A percentile compares a stretch with the other conserved stretches of the same genome.
phyloP scores from a whole-genome alignment of 139 green algal genomes.

The Pycnococcus provasolii region DNA sequence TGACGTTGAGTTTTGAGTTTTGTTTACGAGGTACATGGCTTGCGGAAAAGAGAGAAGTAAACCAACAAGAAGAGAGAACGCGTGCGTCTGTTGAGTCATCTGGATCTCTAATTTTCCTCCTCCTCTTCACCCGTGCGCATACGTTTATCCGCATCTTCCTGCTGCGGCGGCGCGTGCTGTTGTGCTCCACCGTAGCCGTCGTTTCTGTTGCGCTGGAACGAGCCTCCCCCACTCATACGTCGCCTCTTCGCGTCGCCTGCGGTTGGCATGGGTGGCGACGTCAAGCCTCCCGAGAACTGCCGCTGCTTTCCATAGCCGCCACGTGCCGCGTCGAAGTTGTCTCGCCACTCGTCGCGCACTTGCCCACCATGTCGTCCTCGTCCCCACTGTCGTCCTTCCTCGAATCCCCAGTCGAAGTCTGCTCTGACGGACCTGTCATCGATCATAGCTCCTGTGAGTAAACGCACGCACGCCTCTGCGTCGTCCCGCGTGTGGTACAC shows the following conservation, averaged over 20 bases:
- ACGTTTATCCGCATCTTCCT: too few relatives aligned
- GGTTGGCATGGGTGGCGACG: neutral
- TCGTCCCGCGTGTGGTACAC: conserved; percentile 59
- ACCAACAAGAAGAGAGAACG: too few relatives aligned
- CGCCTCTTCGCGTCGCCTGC: neutral
- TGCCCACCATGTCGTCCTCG: conserved; percentile 78
- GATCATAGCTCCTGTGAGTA: conserved; percentile 83
- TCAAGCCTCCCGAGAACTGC: neutral
- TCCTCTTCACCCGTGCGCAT: too few relatives aligned
- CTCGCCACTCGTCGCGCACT: conserved; percentile 85
- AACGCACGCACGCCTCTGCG: conserved; percentile 68
- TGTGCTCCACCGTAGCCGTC: too few relatives aligned
- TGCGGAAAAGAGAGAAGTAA: too few relatives aligned
- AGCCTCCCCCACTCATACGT: too few relatives aligned
- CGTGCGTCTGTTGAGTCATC: too few relatives aligned
- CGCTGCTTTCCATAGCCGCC: conserved; percentile 55
- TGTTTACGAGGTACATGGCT: too few relatives aligned
- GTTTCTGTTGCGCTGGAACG: too few relatives aligned
- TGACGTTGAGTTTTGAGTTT: too few relatives aligned
- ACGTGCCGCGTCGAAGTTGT: conserved; percentile 77
- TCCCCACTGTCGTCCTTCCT: conserved; percentile 88
- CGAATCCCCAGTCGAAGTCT: conserved; percentile 96
- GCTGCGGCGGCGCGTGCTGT: too few relatives aligned
- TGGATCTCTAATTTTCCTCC: too few relatives aligned
- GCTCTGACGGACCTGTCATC: conserved; percentile 85